Evolutionary conservation across 805 yeast species (phyloP).

Genomic region (Blastobotrys peoriensis): DNA sequence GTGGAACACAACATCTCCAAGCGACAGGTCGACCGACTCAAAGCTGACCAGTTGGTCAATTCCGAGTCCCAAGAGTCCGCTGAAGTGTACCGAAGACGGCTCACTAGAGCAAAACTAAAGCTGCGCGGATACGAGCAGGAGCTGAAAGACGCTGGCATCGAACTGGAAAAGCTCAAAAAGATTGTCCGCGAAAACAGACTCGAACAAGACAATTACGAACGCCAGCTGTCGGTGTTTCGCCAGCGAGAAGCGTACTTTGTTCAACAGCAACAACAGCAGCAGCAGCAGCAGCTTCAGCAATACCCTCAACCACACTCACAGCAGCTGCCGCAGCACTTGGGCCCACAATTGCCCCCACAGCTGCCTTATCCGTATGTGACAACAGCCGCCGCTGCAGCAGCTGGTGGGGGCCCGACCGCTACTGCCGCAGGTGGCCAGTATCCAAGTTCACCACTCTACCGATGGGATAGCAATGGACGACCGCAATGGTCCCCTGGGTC

Average conservation of each 20-base stretch:
- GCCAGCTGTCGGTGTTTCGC: conserved; percentile 1
- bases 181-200: conserved; percentile 24
- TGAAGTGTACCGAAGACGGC: conserved; percentile 32
- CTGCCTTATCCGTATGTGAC: conserved; percentile 7
- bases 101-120: conserved; percentile 37
- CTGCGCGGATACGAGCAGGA: conserved; percentile 41
- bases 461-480: background rate
- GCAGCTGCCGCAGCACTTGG: conserved; percentile 5
- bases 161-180: conserved; percentile 36
- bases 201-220: conserved; percentile 8
- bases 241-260: conserved; percentile 7
- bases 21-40: conserved; percentile 42
- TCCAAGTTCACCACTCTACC: background rate
- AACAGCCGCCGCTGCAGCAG: conserved; percentile 9
- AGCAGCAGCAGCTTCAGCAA: conserved; percentile 8
- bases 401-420: no score
- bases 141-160: conserved; percentile 39
- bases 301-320: conserved; percentile 5
- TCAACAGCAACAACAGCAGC: conserved; percentile 8
- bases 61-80: conserved; percentile 25
- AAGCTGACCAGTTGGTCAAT: conserved; percentile 28
- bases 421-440: background rate
- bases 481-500: background rate
- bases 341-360: background rate
- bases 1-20: conserved; percentile 42